These are phyloP conservation scores for Claviceps humidiphila DNA, from an alignment of 2,329 filamentous ascomycete species.

Conservation along the genomic window DNA sequence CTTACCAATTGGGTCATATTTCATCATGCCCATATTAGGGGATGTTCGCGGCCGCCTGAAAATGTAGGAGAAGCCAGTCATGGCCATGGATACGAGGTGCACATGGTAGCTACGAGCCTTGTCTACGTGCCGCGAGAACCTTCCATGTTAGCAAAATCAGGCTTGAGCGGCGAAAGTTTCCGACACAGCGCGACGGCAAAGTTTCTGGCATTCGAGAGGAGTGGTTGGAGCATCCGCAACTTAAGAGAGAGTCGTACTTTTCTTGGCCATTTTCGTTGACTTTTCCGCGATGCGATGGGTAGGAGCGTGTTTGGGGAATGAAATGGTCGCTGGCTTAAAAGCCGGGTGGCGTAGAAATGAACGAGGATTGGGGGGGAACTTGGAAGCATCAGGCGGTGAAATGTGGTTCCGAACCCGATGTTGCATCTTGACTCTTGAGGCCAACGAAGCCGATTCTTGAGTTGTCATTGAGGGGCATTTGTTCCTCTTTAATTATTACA, in stretches of 20 bases:
- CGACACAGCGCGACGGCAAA: background rate
- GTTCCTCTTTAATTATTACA: too few species aligned
- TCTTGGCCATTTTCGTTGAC: constrained; percentile 13
- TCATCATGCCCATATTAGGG: constrained; percentile 87
- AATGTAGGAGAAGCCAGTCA: constrained; percentile 96
- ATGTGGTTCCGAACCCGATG: constrained; percentile 7
- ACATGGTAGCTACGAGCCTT: constrained; percentile 90
- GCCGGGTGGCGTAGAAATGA: background rate
- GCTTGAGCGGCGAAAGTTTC: background rate
- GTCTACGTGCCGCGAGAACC: constrained; percentile 30
- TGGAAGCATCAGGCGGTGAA: constrained; percentile 4
- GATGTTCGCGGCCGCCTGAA: constrained; percentile 70
- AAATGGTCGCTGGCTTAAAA: background rate
- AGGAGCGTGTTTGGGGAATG: background rate
- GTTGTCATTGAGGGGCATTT: background rate
- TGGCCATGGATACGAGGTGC: constrained; percentile 93
- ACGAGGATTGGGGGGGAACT: background rate
- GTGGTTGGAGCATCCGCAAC: background rate
- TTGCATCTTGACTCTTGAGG: background rate
- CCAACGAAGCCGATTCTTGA: background rate
- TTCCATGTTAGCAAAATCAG: background rate
- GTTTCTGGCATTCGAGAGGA: background rate
- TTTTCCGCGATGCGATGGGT: background rate
- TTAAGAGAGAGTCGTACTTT: constrained; percentile 7
- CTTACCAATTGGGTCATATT: constrained; percentile 92